Evolutionary conservation across 2,329 filamentous ascomycete genomes (phyloP).

Genomic region (Diaporthe sp.): DNA sequence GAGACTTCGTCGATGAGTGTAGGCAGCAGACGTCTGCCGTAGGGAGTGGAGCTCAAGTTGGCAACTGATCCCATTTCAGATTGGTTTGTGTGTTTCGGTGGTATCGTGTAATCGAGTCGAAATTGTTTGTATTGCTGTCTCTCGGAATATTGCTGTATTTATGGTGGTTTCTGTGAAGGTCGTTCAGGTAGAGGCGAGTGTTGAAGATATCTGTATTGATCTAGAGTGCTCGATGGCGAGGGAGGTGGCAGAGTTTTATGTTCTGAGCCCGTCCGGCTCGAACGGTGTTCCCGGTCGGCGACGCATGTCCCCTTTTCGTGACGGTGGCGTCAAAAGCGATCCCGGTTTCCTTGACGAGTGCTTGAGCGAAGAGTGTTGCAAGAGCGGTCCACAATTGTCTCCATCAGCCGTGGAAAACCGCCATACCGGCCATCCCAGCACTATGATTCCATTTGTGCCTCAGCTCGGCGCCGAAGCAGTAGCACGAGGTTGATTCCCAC

Average conservation of each 20-base stretch:
- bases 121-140: background rate
- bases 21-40: constrained; percentile 39
- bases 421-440: background rate
- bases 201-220: background rate
- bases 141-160: background rate
- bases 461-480: background rate
- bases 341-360: background rate
- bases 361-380: background rate
- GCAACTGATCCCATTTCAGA: constrained; percentile 37
- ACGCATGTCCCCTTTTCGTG: background rate
- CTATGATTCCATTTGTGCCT: background rate
- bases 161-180: background rate
- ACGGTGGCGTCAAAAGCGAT: background rate
- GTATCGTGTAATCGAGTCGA: background rate
- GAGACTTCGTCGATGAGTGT: constrained; percentile 39
- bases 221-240: background rate
- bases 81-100: background rate
- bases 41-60: constrained; percentile 26
- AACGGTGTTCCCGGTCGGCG: background rate
- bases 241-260: constrained; percentile 7
- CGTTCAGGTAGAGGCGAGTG: background rate
- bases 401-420: background rate
- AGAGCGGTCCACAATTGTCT: constrained; percentile 1
- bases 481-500: background rate
- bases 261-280: background rate